These are phyloP conservation scores for Galerina sulciceps DNA, from an alignment of 768 basidiomycete genomes.

Conservation along the genomic window DNA sequence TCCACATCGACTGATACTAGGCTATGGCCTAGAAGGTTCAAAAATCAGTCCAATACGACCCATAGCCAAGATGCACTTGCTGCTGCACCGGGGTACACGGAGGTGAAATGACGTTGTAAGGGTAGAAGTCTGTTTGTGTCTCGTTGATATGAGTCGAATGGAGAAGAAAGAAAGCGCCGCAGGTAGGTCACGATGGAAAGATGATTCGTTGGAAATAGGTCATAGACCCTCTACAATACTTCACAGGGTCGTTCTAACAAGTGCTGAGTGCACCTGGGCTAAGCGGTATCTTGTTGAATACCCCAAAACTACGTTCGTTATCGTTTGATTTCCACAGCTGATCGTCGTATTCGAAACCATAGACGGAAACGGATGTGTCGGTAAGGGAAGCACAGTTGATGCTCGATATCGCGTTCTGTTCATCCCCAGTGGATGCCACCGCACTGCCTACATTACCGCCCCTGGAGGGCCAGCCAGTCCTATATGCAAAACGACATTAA, in stretches of 20 bases:
- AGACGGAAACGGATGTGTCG: conserved; percentile 38
- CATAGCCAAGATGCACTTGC: too few species aligned
- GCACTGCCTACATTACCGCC: conserved; percentile 33
- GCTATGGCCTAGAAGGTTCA: too few species aligned
- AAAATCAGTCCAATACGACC: too few species aligned
- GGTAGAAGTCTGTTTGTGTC: too few species aligned
- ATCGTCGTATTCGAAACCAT: conserved; percentile 46
- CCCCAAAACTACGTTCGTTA: conserved; percentile 44
- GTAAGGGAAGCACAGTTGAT: conserved; percentile 42
- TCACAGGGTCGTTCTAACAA: conserved; percentile 11
- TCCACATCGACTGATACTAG: too few species aligned
- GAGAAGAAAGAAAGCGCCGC: too few species aligned
- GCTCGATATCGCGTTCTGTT: conserved; percentile 34
- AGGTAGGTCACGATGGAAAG: too few species aligned
- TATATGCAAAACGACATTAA: conserved; percentile 10
- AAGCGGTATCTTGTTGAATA: conserved; percentile 39
- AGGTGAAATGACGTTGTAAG: too few species aligned
- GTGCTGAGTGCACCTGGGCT: conserved; percentile 20
- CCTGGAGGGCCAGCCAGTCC: conserved; percentile 46
- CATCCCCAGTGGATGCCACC: conserved; percentile 34
- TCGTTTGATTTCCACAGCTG: conserved; percentile 42
- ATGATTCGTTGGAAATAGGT: too few species aligned
- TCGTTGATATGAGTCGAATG: too few species aligned
- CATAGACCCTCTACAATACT: too few species aligned
- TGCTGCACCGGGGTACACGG: too few species aligned